Evolutionary conservation across 257 asterid genomes (phyloP).

Genomic region (Penstemon eatonii): DNA sequence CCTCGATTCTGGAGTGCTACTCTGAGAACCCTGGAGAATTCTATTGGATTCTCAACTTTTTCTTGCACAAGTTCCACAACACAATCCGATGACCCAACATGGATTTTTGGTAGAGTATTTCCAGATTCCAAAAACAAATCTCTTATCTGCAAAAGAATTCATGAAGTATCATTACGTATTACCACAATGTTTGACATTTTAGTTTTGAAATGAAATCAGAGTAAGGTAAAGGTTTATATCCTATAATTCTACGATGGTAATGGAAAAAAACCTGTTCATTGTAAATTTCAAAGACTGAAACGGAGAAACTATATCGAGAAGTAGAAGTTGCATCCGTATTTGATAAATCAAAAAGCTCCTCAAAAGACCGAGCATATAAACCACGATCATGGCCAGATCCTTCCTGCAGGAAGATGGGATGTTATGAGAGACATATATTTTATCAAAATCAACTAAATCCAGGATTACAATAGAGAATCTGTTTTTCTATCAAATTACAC

Average conservation of each 20-base stretch:
- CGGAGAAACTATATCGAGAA: conserved; percentile 74
- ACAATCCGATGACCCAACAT: conserved; percentile 59
- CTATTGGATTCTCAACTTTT: conserved; percentile 83
- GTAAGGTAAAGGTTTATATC: conserved; percentile 17
- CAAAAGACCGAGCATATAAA: conserved; percentile 88
- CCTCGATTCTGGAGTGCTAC: conserved; percentile 78
- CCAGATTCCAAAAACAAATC: conserved; percentile 83
- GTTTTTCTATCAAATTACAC: conserved; percentile 18
- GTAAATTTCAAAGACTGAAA: conserved; percentile 81
- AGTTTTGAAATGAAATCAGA: conserved; percentile 11
- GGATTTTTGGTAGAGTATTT: conserved; percentile 55
- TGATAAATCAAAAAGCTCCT: conserved; percentile 96
- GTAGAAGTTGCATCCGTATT: conserved; percentile 91
- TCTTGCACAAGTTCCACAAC: conserved; percentile 76
- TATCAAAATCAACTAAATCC: conserved; percentile 7
- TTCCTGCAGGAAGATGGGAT: conserved; percentile 63
- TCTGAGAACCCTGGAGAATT: conserved; percentile 81
- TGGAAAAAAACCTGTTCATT: conserved; percentile 77
- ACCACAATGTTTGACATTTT: conserved; percentile 25
- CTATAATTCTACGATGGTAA: conserved; percentile 21
- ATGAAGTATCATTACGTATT: conserved; percentile 37
- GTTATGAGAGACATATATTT: conserved; percentile 26
- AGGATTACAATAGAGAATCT: conserved; percentile 4
- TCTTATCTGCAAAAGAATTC: conserved; percentile 56
- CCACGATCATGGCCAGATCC: conserved; percentile 99